A percentile compares a stretch with the other conserved stretches of the same genome.
phyloP scores from a whole-genome alignment of 352 stramenopile genomes.

The Blastocystis hominis region DNA sequence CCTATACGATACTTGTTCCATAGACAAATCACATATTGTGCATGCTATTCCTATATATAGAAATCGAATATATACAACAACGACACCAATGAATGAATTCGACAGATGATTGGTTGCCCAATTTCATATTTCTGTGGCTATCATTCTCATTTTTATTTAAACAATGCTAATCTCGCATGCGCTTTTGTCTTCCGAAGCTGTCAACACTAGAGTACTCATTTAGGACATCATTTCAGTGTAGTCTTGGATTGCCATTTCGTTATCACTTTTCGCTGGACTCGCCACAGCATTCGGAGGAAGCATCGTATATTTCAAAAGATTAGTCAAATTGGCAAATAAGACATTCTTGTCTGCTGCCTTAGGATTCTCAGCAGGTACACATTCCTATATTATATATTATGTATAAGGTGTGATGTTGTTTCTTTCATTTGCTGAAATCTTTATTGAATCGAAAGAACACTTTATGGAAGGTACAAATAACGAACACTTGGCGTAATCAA shows the following conservation, averaged over 20 bases:
- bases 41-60: no score
- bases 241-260: constrained; percentile 63
- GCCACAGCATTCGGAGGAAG: constrained; percentile 67
- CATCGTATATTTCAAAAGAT: constrained; percentile 69
- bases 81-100: no score
- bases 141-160: neutral
- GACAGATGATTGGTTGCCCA: neutral
- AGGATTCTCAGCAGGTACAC: constrained; percentile 64
- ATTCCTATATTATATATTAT: neutral
- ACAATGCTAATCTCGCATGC: neutral
- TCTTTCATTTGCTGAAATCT: constrained; percentile 71
- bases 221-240: neutral
- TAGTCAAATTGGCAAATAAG: constrained; percentile 66
- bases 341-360: constrained; percentile 66
- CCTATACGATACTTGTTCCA: no score
- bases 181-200: neutral
- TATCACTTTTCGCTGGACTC: constrained; percentile 67
- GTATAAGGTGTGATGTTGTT: constrained; percentile 68
- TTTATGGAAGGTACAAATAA: constrained; percentile 24
- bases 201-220: neutral
- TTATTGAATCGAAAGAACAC: constrained; percentile 60
- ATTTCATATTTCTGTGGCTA: constrained; percentile 14
- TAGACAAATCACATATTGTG: no score
- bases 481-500: constrained; percentile 47
- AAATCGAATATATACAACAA: no score